These are phyloP conservation scores for Claviceps arundinis DNA, from an alignment of 2,329 filamentous ascomycete genomes.

Conservation along the genomic window DNA sequence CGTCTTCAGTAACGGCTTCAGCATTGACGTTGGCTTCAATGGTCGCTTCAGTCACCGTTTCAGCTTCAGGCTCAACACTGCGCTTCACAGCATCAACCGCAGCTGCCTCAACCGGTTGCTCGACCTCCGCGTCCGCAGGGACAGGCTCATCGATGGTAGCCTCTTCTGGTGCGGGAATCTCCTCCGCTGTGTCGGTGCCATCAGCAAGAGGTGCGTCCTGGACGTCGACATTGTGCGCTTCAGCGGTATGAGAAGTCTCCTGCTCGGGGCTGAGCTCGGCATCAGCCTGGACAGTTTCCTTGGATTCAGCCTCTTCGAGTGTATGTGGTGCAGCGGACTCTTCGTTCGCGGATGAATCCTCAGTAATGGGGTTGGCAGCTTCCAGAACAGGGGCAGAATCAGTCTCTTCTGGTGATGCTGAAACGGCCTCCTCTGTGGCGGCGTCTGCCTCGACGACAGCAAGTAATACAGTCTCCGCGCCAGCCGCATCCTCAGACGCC, in stretches of 20 bases:
- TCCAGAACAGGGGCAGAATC: no score
- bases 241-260: not conserved
- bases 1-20: not conserved
- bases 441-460: constrained; percentile 2
- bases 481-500: not conserved
- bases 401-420: constrained; percentile 1
- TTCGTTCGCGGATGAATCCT: not conserved
- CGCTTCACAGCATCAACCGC: not conserved
- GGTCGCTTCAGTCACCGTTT: not conserved
- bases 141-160: not conserved
- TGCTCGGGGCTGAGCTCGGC: not conserved
- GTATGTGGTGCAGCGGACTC: not conserved
- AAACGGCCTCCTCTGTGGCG: not conserved
- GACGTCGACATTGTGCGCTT: not conserved
- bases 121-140: not conserved
- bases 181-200: not conserved
- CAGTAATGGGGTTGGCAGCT: not conserved
- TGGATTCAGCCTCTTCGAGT: no score
- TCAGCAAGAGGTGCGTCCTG: not conserved
- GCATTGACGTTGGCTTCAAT: not conserved
- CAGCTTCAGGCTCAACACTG: no score
- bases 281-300: not conserved
- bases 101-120: not conserved
- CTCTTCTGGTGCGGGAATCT: not conserved
- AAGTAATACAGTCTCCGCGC: not conserved